Evolutionary conservation across 2,329 filamentous ascomycete genomes (phyloP), one percentile per base, ranked within the genome.

Genomic region (Botrytis cinerea): DNA sequence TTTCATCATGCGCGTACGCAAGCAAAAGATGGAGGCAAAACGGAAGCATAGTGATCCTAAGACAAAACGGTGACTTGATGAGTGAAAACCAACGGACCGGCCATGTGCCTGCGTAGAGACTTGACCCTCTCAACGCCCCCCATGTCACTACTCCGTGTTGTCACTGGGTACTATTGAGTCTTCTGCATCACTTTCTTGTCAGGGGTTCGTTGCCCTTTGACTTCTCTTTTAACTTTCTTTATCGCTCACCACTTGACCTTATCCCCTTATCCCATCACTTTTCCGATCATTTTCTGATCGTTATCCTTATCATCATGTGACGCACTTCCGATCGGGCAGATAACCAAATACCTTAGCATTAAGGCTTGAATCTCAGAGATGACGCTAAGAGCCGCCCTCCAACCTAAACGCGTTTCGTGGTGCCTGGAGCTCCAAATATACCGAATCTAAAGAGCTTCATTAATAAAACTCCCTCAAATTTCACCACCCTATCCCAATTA

Each of bases 341-440:
- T 59, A 43, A 9, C n/a, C 43, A 4, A 1, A 14, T 1, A 20
- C 72, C 67, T 72, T 51, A 70, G 0, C 2, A 25, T 35, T 20
- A 64, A 48, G 69, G 61, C 69, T 63, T 28, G 43, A n/a, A 20
- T 18, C 38, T n/a, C 48, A 16, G 12, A 60, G 14, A 61, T 61
- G 51, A 70, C 51, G 68, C 60, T 72, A 72, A 67, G 38, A 72
- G 70, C 70, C 70, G 70, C 70, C 70, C 70, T 62, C 59, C 70
- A 59, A 72, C 70, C 75, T 75, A 77, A 75, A 79, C 79, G 78
- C 79, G 79, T 76, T 76, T 77, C 74, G 76, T 76, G 73, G 74
- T 80, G 79, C 79, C 79, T 81, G 76, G 76, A 79, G 79, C 74
- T 78, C 38, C 74, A n/a, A 57, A 73, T 76, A 51, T 75, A 72